A percentile compares a stretch with the other conserved stretches of the same genome.
phyloP scores from a whole-genome alignment of 106 monocot species.

The Acanthochlamys bracteata region DNA sequence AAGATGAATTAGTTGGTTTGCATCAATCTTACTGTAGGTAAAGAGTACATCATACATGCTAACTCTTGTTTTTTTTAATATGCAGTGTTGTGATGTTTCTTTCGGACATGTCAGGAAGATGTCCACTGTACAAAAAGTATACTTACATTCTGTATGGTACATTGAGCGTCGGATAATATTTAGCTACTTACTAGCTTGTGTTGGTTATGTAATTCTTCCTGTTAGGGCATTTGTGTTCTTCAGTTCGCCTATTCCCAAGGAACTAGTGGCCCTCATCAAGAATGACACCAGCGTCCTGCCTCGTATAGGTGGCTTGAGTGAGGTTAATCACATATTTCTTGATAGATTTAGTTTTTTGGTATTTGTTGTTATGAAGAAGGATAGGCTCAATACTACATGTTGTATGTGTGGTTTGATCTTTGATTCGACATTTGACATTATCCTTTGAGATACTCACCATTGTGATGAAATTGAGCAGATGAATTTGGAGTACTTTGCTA shows the following conservation, averaged over 20 bases:
- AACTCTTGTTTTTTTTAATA: not conserved
- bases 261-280: conserved; percentile 70
- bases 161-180: not conserved
- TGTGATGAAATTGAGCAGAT: conserved; percentile 51
- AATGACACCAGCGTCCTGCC: conserved; percentile 73
- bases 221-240: conserved; percentile 95
- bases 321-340: conserved; percentile 45
- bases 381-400: too few relatives aligned
- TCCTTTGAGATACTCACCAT: not conserved
- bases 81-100: conserved; percentile 82
- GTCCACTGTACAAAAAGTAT: conserved; percentile 92
- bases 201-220: conserved; percentile 6
- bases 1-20: too few relatives aligned
- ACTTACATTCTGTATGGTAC: conserved; percentile 6
- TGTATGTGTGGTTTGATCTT: not conserved
- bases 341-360: too few relatives aligned
- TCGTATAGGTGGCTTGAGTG: conserved; percentile 88
- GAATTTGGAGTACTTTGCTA: conserved; percentile 98
- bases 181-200: not conserved
- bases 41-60: too few relatives aligned
- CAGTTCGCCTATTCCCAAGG: conserved; percentile 75
- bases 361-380: too few relatives aligned
- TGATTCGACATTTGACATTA: not conserved
- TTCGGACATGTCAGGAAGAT: conserved; percentile 94
- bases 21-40: too few relatives aligned